Conservation (phyloP, 495 filamentous ascomycete genomes). For the Lasiosphaeria hispida region DNA sequence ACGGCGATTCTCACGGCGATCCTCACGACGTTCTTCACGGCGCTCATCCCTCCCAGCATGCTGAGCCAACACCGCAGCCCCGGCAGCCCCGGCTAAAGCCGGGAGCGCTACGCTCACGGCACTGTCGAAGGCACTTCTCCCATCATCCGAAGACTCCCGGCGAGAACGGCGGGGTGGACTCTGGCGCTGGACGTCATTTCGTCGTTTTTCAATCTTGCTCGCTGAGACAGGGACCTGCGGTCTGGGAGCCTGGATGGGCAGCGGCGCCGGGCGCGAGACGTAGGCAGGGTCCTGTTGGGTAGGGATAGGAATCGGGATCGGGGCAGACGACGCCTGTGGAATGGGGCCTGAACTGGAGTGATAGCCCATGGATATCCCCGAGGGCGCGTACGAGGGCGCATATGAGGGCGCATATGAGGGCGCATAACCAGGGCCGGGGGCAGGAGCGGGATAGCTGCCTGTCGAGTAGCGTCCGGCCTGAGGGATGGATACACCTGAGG, state of each 20-base stretch:
- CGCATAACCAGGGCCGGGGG: too few relatives aligned
- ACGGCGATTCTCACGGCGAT: not conserved
- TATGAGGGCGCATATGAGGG: too few relatives aligned
- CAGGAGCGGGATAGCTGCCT: too few relatives aligned
- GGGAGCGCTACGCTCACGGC: conserved; percentile 33
- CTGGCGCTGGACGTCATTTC: conserved; percentile 12
- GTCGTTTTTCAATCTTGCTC: conserved; percentile 39
- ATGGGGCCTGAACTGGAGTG: too few relatives aligned
- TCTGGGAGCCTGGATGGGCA: conserved; percentile 47
- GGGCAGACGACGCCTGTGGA: not conserved
- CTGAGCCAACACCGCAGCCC: conserved; percentile 40
- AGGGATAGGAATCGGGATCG: conserved; percentile 9
- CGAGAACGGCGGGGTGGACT: conserved; percentile 5
- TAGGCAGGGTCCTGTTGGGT: conserved; percentile 4
- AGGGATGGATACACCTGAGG: conserved; percentile 44
- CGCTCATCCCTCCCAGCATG: conserved; percentile 21
- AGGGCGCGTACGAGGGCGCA: too few relatives aligned
- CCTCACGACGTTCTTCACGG: not conserved
- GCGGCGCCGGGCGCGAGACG: conserved; percentile 31
- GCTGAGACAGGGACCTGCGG: conserved; percentile 42
- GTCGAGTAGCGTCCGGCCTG: conserved; percentile 14
- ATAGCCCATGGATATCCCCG: too few relatives aligned
- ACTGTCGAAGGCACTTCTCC: conserved; percentile 13
- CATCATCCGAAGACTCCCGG: conserved; percentile 10
- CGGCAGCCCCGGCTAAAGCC: conserved; percentile 46